phyloP scores from a whole-genome alignment of 306 rosid genomes.

The Sicyos edulis region DNA sequence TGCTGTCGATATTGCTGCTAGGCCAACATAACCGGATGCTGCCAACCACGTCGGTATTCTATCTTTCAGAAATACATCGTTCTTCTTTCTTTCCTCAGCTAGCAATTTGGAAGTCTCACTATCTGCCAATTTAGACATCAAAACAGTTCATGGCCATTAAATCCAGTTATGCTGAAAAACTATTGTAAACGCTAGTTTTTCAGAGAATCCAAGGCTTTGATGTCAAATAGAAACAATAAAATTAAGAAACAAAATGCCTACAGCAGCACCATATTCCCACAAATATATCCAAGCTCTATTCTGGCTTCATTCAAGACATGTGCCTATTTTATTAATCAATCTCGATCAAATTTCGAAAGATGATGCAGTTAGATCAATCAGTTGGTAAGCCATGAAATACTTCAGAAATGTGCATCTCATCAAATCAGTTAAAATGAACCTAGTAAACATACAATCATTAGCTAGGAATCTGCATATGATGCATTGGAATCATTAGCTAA shows the following conservation, averaged over 20 bases:
- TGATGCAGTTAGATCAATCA: neutral
- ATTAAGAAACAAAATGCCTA: neutral
- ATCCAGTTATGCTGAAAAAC: too few species aligned
- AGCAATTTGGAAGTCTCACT: conserved; percentile 38
- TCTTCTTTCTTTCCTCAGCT: conserved; percentile 50
- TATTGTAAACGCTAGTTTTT: neutral
- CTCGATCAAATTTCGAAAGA: neutral
- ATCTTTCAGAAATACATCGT: conserved; percentile 69
- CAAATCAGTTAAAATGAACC: neutral
- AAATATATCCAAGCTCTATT: neutral
- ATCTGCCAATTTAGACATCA: conserved; percentile 39
- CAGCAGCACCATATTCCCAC: neutral
- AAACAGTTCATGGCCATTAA: conserved; percentile 20
- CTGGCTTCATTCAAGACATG: neutral
- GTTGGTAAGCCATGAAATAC: conserved; percentile 8
- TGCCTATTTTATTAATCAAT: neutral
- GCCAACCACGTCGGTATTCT: conserved; percentile 82
- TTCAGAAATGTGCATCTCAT: neutral
- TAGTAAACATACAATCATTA: neutral
- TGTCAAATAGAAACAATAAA: neutral
- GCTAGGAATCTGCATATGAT: neutral
- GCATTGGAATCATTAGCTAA: neutral
- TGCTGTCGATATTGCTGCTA: conserved; percentile 63
- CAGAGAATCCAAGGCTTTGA: too few species aligned
- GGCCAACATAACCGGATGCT: conserved; percentile 68